Conservation (phyloP, 2,329 filamentous ascomycete genomes). For the Hypoxylon sp. region DNA sequence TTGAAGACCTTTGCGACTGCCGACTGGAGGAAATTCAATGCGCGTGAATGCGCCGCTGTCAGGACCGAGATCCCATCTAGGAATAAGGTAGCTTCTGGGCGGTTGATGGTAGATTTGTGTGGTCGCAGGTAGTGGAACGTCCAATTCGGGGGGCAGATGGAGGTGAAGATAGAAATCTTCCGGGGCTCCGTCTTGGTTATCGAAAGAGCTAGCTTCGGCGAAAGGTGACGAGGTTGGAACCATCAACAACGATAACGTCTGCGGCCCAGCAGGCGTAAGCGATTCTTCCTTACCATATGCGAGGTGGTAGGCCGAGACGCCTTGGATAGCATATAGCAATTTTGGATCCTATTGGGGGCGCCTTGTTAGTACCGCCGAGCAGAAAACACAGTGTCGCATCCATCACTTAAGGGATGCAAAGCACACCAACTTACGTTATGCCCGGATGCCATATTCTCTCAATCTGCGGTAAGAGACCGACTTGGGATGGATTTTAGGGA, state of each 20-base stretch:
- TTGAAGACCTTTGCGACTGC: constrained; percentile 77
- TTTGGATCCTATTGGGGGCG: constrained; percentile 63
- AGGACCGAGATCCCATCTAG: constrained; percentile 90
- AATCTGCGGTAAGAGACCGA: constrained; percentile 5
- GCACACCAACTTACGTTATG: constrained; percentile 51
- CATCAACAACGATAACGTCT: constrained; percentile 94
- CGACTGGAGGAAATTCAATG: constrained; percentile 84
- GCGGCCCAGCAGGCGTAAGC: constrained; percentile 84
- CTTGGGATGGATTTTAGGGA: constrained; percentile 9
- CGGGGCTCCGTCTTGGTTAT: constrained; percentile 60
- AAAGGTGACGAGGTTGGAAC: constrained; percentile 86
- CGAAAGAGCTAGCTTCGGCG: constrained; percentile 61
- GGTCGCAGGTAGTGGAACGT: constrained; percentile 90
- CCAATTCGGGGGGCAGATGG: constrained; percentile 91
- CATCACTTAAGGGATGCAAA: constrained; percentile 9
- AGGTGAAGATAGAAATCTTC: constrained; percentile 98
- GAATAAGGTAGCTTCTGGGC: constrained; percentile 90
- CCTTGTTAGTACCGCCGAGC: constrained; percentile 12
- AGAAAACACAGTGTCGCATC: constrained; percentile 11
- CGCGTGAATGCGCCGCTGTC: constrained; percentile 90
- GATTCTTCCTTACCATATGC: constrained; percentile 84
- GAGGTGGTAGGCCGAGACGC: constrained; percentile 91
- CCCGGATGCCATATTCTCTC: constrained; percentile 53
- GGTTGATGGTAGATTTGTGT: constrained; percentile 98
- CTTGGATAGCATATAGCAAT: constrained; percentile 76